Evolutionary conservation across 768 basidiomycete genomes (phyloP).

Genomic region (Fomitopsis serialis): DNA sequence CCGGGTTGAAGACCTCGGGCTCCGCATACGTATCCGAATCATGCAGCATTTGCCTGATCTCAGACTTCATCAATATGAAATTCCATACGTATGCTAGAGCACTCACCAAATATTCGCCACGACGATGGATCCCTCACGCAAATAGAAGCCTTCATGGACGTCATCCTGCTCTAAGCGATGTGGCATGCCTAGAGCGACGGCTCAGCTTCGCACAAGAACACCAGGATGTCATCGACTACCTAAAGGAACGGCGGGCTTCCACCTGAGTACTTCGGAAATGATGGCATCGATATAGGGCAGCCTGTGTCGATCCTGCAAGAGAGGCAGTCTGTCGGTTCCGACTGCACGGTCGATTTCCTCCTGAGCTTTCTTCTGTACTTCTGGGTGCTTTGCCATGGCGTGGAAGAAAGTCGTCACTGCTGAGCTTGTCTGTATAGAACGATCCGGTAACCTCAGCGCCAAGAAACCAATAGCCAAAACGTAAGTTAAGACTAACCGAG

Average conservation of each 20-base stretch:
- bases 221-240: conserved; percentile 1
- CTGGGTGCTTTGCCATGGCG: conserved; percentile 27
- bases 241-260: conserved; percentile 12
- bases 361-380: conserved; percentile 27
- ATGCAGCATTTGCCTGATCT: conserved; percentile 33
- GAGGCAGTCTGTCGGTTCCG: conserved; percentile 28
- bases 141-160: conserved; percentile 10
- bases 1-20: conserved; percentile 23
- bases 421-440: conserved; percentile 23
- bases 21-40: conserved; percentile 35
- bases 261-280: conserved; percentile 24
- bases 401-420: conserved; percentile 26
- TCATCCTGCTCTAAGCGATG: conserved; percentile 16
- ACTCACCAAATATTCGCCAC: conserved; percentile 11
- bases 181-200: conserved; percentile 8
- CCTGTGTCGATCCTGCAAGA: conserved; percentile 18
- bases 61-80: neutral
- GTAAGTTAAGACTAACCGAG: neutral
- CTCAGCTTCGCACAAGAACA: neutral
- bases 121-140: conserved; percentile 13
- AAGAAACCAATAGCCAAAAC: no score
- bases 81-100: no score
- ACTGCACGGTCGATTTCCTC: conserved; percentile 34
- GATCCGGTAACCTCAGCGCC: neutral
- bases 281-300: conserved; percentile 29